Evolutionary conservation across 441 rosid species (phyloP).

Genomic region (Eutrema salsugineum): DNA sequence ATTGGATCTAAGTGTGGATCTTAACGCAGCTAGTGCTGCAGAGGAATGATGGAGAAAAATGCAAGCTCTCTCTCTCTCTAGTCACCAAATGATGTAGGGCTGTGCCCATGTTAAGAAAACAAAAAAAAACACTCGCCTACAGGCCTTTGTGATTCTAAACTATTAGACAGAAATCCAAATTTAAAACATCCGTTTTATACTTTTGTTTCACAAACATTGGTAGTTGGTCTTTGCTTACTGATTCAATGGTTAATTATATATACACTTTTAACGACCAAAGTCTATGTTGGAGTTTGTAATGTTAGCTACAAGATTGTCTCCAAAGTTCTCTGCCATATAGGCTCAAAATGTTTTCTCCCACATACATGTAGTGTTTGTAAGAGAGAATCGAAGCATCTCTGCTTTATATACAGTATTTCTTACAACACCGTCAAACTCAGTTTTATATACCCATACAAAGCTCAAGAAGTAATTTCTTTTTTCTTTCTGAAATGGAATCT

Average conservation of each 20-base stretch:
- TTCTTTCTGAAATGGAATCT: not conserved
- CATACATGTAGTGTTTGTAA: not conserved
- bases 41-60: conserved; percentile 48
- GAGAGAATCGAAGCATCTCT: not conserved
- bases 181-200: too few species aligned
- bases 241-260: too few species aligned
- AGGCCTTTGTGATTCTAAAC: too few species aligned
- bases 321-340: not conserved
- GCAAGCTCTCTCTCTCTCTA: not conserved
- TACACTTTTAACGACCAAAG: not conserved
- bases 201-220: too few species aligned
- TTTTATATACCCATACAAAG: not conserved
- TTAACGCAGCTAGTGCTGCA: conserved; percentile 83
- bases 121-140: too few species aligned
- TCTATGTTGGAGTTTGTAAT: not conserved
- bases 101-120: too few species aligned
- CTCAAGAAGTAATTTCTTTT: not conserved
- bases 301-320: not conserved
- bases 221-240: too few species aligned
- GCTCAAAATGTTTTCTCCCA: not conserved
- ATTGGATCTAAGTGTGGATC: conserved; percentile 75
- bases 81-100: conserved; percentile 21
- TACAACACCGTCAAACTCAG: not conserved
- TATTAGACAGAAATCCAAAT: too few species aligned
- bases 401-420: not conserved